These are phyloP conservation scores for Ajuga reptans DNA, from an alignment of 305 asterid species.

Conservation along the genomic window DNA sequence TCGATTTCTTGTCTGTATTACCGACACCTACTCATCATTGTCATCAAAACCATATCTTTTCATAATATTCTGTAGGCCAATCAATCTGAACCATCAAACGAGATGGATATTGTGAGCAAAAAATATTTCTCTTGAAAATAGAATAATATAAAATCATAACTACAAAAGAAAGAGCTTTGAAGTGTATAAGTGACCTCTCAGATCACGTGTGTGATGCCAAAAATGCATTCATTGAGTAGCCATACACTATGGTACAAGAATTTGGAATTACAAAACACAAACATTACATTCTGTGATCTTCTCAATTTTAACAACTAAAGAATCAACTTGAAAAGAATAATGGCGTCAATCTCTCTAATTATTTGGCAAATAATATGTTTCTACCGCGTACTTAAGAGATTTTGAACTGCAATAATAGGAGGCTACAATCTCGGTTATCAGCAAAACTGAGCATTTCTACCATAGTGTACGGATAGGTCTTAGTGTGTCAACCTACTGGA, in stretches of 20 bases:
- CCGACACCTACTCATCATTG: too few relatives aligned
- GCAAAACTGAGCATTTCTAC: background rate
- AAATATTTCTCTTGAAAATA: too few relatives aligned
- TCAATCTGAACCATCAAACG: too few relatives aligned
- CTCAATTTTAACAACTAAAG: conserved; percentile 1
- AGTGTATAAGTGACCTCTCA: too few relatives aligned
- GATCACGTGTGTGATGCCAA: too few relatives aligned
- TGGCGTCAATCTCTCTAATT: conserved; percentile 16
- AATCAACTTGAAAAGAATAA: conserved; percentile 28
- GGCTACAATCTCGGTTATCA: background rate
- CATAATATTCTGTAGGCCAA: too few relatives aligned
- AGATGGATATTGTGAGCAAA: too few relatives aligned
- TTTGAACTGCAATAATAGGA: conserved; percentile 12
- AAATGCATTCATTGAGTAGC: background rate
- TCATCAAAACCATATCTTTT: too few relatives aligned
- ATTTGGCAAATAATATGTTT: conserved; percentile 6
- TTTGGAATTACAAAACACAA: background rate
- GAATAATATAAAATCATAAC: too few relatives aligned
- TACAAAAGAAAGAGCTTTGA: too few relatives aligned
- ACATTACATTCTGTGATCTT: conserved; percentile 14
- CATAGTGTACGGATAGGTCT: too few relatives aligned
- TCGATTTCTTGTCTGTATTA: too few relatives aligned
- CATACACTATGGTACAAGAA: background rate
- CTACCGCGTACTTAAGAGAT: background rate
- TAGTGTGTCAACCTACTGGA: conserved; percentile 15